Conservation (phyloP, 177 flowering plant species). For the Vitis hybrid region DNA sequence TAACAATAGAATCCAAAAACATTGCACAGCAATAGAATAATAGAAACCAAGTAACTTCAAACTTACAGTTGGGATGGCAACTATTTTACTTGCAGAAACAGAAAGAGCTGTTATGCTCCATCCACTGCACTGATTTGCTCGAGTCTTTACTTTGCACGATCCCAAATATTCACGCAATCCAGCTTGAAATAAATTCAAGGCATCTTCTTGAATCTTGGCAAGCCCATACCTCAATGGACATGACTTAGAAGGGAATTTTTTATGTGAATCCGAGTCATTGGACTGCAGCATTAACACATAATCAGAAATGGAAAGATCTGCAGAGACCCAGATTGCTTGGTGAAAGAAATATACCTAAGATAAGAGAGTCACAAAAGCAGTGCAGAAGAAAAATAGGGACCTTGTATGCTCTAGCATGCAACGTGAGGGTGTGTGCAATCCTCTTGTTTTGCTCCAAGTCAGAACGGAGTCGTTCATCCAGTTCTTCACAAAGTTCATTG, state of each 20-base stretch:
- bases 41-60: constrained; percentile 1
- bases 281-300: constrained; percentile 39
- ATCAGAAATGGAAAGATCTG: constrained; percentile 1
- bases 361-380: background rate
- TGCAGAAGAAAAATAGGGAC: constrained; percentile 26
- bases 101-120: constrained; percentile 89
- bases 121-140: constrained; percentile 32
- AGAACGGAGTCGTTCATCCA: constrained; percentile 71
- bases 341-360: background rate
- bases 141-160: constrained; percentile 29
- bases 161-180: constrained; percentile 81
- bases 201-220: constrained; percentile 84
- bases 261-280: constrained; percentile 58
- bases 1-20: background rate
- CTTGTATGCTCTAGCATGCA: constrained; percentile 80
- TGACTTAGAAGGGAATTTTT: constrained; percentile 88
- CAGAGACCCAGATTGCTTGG: constrained; percentile 3
- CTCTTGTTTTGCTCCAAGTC: constrained; percentile 83
- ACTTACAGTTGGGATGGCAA: constrained; percentile 70
- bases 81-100: constrained; percentile 85
- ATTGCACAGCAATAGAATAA: background rate
- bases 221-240: constrained; percentile 86
- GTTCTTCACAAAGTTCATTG: constrained; percentile 83
- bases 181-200: constrained; percentile 67
- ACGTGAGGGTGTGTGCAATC: constrained; percentile 76